Conservation (phyloP, 495 filamentous ascomycete species). For the Neurospora tetraspora region DNA sequence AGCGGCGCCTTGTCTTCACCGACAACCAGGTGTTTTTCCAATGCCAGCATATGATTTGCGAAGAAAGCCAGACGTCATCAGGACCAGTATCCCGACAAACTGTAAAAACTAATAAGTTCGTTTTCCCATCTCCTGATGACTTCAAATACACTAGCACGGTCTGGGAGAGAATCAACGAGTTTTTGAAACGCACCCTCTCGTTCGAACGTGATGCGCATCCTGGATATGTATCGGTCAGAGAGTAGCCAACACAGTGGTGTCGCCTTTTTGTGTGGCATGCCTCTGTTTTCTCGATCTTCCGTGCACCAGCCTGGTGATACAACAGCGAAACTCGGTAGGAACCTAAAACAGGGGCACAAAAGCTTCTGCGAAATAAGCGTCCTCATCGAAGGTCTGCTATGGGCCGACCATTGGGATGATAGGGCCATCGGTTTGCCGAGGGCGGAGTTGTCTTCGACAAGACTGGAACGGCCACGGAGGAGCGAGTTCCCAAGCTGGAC, state of each 20-base stretch:
- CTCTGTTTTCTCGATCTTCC: background rate
- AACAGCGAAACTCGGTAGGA: background rate
- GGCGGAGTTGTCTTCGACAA: background rate
- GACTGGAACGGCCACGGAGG: background rate
- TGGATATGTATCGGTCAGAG: background rate
- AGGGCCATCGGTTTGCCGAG: background rate
- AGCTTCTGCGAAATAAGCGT: background rate
- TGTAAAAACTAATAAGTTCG: background rate
- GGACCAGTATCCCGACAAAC: background rate
- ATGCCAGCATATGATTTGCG: background rate
- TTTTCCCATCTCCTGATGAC: background rate
- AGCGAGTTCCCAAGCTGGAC: background rate
- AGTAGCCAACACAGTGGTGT: background rate
- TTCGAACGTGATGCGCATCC: background rate
- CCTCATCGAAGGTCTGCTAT: background rate
- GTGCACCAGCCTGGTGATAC: background rate
- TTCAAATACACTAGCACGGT: background rate
- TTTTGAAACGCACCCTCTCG: background rate
- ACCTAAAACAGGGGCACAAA: background rate
- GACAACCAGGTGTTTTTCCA: background rate
- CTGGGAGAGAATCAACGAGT: background rate
- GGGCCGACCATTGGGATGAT: background rate
- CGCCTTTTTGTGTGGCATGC: background rate
- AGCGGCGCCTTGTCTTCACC: background rate
- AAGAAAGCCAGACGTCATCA: background rate